Evolutionary conservation across 306 rosid genomes (phyloP).

Genomic region (Rosa chinensis): DNA sequence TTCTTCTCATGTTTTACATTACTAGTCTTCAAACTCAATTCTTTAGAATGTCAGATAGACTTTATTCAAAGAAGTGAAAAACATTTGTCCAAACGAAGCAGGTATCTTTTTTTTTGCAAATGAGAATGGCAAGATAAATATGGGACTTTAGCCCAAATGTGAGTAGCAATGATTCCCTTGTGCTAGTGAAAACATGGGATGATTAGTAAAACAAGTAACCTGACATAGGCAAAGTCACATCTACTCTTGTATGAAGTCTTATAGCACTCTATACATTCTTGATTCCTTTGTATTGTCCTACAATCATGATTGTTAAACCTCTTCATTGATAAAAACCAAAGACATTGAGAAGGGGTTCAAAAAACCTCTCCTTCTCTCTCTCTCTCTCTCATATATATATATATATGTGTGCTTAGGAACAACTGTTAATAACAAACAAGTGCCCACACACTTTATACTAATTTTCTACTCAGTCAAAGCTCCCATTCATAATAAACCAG

Average conservation of each 20-base stretch:
- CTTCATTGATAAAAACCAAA: not conserved
- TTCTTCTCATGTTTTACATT: not conserved
- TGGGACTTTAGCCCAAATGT: not conserved
- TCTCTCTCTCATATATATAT: not conserved
- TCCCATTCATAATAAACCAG: too few species aligned
- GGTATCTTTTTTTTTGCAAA: not conserved
- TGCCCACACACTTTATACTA: not conserved
- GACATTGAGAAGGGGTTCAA: not conserved
- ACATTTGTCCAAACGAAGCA: not conserved
- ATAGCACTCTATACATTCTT: not conserved
- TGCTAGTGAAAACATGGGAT: not conserved
- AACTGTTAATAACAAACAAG: not conserved
- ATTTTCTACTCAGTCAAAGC: not conserved
- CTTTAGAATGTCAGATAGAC: not conserved
- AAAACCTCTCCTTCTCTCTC: too few species aligned
- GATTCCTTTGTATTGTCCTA: not conserved
- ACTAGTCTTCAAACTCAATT: not conserved
- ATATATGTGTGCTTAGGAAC: not conserved
- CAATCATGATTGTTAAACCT: not conserved
- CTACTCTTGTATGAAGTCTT: not conserved
- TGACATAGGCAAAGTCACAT: slow-evolving; percentile 1
- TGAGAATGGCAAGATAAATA: not conserved
- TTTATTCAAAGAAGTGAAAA: not conserved
- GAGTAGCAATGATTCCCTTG: not conserved
- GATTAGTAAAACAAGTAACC: not conserved